These are phyloP conservation scores for Phoma herbarum DNA, from an alignment of 2,329 filamentous ascomycete genomes.

Conservation along the genomic window DNA sequence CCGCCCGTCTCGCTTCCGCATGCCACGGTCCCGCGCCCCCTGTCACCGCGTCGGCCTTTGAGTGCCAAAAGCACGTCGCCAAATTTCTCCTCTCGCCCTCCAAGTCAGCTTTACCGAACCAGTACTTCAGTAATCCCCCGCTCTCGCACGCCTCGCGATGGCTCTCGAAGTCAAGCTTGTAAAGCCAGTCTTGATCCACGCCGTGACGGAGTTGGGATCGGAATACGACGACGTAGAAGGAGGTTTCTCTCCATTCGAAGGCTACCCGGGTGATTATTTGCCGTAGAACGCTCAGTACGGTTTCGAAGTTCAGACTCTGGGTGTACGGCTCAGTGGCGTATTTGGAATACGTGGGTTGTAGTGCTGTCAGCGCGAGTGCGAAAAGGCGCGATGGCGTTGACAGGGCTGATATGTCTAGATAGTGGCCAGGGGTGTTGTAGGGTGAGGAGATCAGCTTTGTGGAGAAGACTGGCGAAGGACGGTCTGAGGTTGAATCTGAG, in stretches of 20 bases:
- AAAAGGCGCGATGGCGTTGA: conserved; percentile 73
- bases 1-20: conserved; percentile 60
- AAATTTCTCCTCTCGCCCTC: conserved; percentile 72
- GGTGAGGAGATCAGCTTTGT: conserved; percentile 73
- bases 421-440: conserved; percentile 74
- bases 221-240: conserved; percentile 88
- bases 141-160: conserved; percentile 81
- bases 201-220: conserved; percentile 74
- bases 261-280: conserved; percentile 59
- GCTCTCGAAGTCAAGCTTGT: conserved; percentile 77
- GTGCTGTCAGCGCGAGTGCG: conserved; percentile 72
- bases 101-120: conserved; percentile 79
- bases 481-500: background rate
- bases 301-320: conserved; percentile 78
- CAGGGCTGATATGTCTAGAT: conserved; percentile 75
- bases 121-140: conserved; percentile 90
- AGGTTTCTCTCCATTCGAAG: conserved; percentile 65
- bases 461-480: conserved; percentile 23
- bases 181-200: conserved; percentile 73
- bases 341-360: conserved; percentile 70
- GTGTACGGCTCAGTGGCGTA: conserved; percentile 81
- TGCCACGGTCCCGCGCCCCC: conserved; percentile 67
- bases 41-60: conserved; percentile 67
- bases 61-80: conserved; percentile 75
- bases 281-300: conserved; percentile 67